These are phyloP conservation scores for Schoenoplectus triqueter DNA, from an alignment of 202 grass and related monocot species.

Conservation along the genomic window DNA sequence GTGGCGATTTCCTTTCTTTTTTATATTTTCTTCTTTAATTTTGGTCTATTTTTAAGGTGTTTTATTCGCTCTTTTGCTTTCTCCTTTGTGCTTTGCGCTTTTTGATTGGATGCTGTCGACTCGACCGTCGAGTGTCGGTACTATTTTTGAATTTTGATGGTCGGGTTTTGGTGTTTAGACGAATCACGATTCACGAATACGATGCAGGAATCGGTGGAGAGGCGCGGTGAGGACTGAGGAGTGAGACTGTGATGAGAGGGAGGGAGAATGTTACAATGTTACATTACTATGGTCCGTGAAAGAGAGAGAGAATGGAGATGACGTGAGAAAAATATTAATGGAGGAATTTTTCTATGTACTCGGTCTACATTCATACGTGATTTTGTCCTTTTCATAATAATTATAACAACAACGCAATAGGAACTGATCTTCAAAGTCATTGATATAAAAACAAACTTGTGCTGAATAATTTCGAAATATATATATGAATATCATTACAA, in stretches of 20 bases:
- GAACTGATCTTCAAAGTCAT: background rate
- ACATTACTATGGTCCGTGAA: conserved; percentile 11
- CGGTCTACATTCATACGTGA: background rate
- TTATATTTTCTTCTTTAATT: background rate
- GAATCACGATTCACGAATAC: no score
- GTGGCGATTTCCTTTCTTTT: conserved; percentile 6
- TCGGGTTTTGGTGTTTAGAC: background rate
- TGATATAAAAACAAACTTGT: no score
- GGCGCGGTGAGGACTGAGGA: conserved; percentile 19
- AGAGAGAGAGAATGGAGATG: background rate
- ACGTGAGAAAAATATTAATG: background rate
- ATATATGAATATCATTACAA: background rate
- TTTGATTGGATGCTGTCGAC: background rate
- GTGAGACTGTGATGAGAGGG: background rate
- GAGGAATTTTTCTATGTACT: background rate
- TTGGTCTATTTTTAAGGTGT: background rate
- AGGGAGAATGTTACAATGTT: background rate
- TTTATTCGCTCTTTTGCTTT: conserved; percentile 36
- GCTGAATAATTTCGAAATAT: background rate
- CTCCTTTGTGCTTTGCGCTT: conserved; percentile 9
- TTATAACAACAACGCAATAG: background rate
- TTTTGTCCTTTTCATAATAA: background rate
- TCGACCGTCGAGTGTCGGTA: background rate
- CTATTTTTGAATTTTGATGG: conserved; percentile 19
- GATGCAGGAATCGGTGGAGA: background rate